Evolutionary conservation across 2,329 filamentous ascomycete species (phyloP).

Genomic region (Aureobasidium leucospermi): DNA sequence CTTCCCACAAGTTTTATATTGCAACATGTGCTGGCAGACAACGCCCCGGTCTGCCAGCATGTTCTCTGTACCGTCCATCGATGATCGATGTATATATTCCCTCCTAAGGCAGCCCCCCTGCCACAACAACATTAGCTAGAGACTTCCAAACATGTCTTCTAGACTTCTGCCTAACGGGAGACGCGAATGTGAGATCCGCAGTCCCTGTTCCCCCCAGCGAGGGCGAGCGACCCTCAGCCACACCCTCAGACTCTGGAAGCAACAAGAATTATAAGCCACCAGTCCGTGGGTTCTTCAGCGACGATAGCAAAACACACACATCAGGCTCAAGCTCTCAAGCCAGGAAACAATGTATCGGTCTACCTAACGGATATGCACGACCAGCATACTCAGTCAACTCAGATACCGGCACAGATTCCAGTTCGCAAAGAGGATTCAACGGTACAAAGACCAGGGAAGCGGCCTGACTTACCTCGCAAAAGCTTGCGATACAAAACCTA

Average conservation of each 20-base stretch:
- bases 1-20: too few relatives aligned
- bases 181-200: too few relatives aligned
- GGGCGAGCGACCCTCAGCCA: background rate
- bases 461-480: background rate
- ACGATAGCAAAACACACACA: background rate
- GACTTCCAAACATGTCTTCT: background rate
- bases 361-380: background rate
- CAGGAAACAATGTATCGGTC: background rate
- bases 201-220: background rate
- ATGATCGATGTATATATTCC: background rate
- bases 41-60: background rate
- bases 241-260: background rate
- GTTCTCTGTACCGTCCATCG: background rate
- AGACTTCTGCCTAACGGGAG: background rate
- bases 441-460: background rate
- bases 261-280: background rate
- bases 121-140: background rate
- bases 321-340: background rate
- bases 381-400: background rate
- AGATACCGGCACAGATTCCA: background rate
- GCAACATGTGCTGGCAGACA: background rate
- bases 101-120: background rate
- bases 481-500: background rate
- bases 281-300: background rate
- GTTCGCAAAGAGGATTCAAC: background rate